Evolutionary conservation across 2,329 filamentous ascomycete species (phyloP), one percentile per base, ranked within the genome.

Genomic region (Fusarium sp.): DNA sequence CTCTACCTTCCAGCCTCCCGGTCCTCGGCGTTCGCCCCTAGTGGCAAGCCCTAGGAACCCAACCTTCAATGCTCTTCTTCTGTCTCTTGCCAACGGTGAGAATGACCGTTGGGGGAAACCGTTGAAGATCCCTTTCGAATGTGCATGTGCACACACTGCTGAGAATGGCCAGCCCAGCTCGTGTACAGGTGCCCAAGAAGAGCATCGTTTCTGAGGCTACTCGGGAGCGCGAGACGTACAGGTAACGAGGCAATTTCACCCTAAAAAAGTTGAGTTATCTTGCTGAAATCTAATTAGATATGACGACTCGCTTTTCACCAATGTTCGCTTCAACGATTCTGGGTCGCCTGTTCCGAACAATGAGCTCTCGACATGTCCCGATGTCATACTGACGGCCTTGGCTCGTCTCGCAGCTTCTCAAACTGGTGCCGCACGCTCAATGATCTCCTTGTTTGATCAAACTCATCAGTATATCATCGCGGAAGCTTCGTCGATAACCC

Each of bases 371-470:
- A 78, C 79, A 10, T 78, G 79, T 26, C 63, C 73, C 32, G 84
- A 86, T 66, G 75, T 80, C 9, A 80, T 80, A 57, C 78, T 89
- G 38, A 87, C 85, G 1, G 83, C 85, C 3, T 84, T 88, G 45
- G 85, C 87, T 41, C 86, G 89, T 67, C 81, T 89, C 7, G 86
- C 82, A 1, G 81, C 83, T 18, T 78, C 84, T 56, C 82, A 85
- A 17, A 80, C 88, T 14, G 81, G 83, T 22, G 82, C 80, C 10
- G 77, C 81, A 15, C 82, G 86, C 35, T 79, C 81, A 14, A 73
- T 88, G 30, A 82, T 89, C 62, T 89, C 87, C 1, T 79, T 89
- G 24, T 88, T 89, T 69, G 87, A 88, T 70, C 80, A 79, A 5
- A 80, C 80, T 22, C 77, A 83, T 58, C 86, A 89, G 71, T 84